A percentile compares a stretch with the other conserved stretches of the same genome.
Conservation (phyloP, 257 asterid species). For the Gentiana straminea region DNA sequence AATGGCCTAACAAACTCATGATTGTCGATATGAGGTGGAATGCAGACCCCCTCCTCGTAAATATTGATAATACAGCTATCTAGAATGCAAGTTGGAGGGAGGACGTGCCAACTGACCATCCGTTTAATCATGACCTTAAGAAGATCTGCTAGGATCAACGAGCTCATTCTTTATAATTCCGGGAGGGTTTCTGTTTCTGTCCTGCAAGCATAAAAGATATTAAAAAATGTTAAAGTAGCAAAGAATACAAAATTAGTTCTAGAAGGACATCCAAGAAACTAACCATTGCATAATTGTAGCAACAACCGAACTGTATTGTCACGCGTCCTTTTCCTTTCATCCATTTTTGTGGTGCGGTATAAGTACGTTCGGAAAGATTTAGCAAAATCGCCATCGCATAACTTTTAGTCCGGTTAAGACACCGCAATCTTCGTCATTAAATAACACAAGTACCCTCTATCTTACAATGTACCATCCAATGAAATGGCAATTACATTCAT, state of each 20-base stretch:
- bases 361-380: slow-evolving; percentile 20
- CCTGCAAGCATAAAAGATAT: slow-evolving; percentile 24
- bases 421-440: no score
- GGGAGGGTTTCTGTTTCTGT: slow-evolving; percentile 30
- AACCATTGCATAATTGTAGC: slow-evolving; percentile 30
- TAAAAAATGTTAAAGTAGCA: no score
- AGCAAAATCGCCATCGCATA: slow-evolving; percentile 1
- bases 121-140: slow-evolving; percentile 34
- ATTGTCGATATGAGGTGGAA: slow-evolving; percentile 41
- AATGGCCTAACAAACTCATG: slow-evolving; percentile 39
- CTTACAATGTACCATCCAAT: no score
- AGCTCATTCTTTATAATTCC: slow-evolving; percentile 25
- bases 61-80: slow-evolving; percentile 39
- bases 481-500: no score
- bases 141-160: slow-evolving; percentile 36
- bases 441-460: no score
- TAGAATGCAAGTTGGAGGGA: slow-evolving; percentile 34
- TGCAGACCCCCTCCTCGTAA: slow-evolving; percentile 37
- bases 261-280: background rate
- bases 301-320: slow-evolving; percentile 41
- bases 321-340: slow-evolving; percentile 41
- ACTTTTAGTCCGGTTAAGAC: no score
- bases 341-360: slow-evolving; percentile 34
- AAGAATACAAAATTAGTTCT: no score
- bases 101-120: slow-evolving; percentile 36